A percentile compares a stretch with the other conserved stretches of the same genome.
Conservation (phyloP, 1,284 basidiomycete species). For the Heterobasidion parviporum region DNA sequence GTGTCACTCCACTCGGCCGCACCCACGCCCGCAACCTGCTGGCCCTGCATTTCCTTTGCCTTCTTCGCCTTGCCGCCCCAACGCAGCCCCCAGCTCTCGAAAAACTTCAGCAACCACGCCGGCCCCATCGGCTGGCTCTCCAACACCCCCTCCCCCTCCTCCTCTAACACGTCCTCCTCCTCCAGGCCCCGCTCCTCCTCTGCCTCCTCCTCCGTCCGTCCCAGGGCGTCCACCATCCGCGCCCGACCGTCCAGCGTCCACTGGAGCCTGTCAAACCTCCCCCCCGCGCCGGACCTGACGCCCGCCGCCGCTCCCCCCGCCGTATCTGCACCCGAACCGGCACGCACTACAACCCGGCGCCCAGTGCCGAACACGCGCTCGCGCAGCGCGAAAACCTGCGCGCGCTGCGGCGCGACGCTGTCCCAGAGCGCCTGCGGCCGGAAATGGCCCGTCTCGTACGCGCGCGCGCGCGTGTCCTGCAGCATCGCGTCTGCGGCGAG, state of each 20-base stretch:
- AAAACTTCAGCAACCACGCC: slow-evolving; percentile 66
- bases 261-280: slow-evolving; percentile 54
- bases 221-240: slow-evolving; percentile 54
- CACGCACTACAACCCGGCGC: slow-evolving; percentile 14
- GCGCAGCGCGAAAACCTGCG: slow-evolving; percentile 53
- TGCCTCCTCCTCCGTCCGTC: slow-evolving; percentile 67
- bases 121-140: slow-evolving; percentile 46
- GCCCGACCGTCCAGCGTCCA: slow-evolving; percentile 57
- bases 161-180: slow-evolving; percentile 26
- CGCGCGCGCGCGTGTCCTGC: slow-evolving; percentile 58
- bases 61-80: slow-evolving; percentile 22
- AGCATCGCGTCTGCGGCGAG: slow-evolving; percentile 41
- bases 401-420: slow-evolving; percentile 49
- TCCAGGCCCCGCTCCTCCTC: slow-evolving; percentile 56
- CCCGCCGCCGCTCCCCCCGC: neutral
- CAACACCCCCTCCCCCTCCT: slow-evolving; percentile 45
- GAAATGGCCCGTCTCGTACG: slow-evolving; percentile 66
- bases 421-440: slow-evolving; percentile 57
- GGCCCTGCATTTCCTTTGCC: neutral
- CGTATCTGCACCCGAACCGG: neutral
- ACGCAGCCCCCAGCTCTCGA: slow-evolving; percentile 59
- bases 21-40: slow-evolving; percentile 9
- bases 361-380: slow-evolving; percentile 45
- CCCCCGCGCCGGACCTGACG: slow-evolving; percentile 33
- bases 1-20: neutral